phyloP scores from a whole-genome alignment of 78 protist species.

The Isochrysis galbana region DNA sequence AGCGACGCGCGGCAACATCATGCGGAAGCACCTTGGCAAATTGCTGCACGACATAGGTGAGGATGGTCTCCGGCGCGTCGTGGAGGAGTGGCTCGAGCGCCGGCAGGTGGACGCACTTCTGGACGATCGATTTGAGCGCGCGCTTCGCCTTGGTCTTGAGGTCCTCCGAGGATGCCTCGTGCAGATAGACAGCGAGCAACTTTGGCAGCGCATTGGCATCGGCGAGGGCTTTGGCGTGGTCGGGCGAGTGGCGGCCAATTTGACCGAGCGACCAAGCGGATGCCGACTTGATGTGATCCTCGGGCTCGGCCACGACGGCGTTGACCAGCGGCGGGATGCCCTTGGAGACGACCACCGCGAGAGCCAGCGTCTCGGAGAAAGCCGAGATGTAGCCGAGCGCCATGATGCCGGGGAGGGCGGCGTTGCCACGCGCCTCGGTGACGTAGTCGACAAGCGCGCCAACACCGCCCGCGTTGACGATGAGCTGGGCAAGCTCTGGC shows the following conservation, averaged over 20 bases:
- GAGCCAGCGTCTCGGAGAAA: slow-evolving; percentile 81
- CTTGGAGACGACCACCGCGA: slow-evolving; percentile 69
- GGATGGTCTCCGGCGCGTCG: slow-evolving; percentile 71
- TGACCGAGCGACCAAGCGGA: slow-evolving; percentile 83
- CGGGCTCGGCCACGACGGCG: slow-evolving; percentile 72
- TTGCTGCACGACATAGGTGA: slow-evolving; percentile 78
- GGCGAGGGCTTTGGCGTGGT: slow-evolving; percentile 85
- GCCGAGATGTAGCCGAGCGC: slow-evolving; percentile 88
- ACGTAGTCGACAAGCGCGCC: slow-evolving; percentile 86
- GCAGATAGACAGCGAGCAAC: slow-evolving; percentile 59
- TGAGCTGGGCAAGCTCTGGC: slow-evolving; percentile 82
- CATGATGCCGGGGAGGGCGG: slow-evolving; percentile 88
- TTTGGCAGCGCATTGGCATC: slow-evolving; percentile 72
- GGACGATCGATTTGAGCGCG: slow-evolving; percentile 79
- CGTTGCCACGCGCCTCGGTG: slow-evolving; percentile 68
- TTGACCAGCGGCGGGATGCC: slow-evolving; percentile 74
- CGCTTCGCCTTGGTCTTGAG: slow-evolving; percentile 75
- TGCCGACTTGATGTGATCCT: slow-evolving; percentile 82
- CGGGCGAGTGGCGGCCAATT: slow-evolving; percentile 85
- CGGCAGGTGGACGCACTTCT: slow-evolving; percentile 70
- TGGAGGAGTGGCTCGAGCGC: slow-evolving; percentile 85
- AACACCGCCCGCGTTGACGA: slow-evolving; percentile 85
- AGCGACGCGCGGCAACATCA: slow-evolving; percentile 73
- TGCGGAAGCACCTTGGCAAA: slow-evolving; percentile 91
- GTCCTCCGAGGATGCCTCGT: slow-evolving; percentile 66